phyloP scores from a whole-genome alignment of 768 basidiomycete genomes.

The Pleurotus giganteus region DNA sequence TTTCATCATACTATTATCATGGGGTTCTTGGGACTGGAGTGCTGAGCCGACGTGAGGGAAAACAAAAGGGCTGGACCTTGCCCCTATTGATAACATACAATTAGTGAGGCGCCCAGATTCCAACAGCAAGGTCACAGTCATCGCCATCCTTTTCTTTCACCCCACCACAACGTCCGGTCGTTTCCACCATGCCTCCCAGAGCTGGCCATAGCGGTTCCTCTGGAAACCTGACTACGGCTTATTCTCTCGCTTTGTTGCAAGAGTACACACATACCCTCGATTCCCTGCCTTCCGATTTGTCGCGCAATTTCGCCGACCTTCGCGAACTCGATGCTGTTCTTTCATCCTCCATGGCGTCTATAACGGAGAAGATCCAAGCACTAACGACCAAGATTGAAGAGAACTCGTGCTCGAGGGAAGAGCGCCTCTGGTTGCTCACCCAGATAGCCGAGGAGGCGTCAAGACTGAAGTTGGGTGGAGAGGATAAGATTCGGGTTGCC shows the following conservation, averaged over 20 bases:
- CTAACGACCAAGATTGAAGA: constrained; percentile 79
- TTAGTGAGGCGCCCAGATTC: not conserved
- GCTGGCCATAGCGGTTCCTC: not conserved
- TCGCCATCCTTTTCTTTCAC: not conserved
- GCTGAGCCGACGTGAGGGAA: not conserved
- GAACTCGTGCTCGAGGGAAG: constrained; percentile 54
- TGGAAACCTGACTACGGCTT: constrained; percentile 36
- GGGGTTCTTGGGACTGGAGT: not conserved
- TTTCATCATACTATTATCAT: constrained; percentile 7
- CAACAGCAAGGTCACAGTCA: not conserved
- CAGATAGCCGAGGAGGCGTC: constrained; percentile 95
- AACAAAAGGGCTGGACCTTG: too few species aligned
- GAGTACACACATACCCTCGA: constrained; percentile 93
- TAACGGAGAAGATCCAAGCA: constrained; percentile 74
- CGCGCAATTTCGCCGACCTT: constrained; percentile 91
- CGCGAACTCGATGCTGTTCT: constrained; percentile 98
- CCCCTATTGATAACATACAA: too few species aligned
- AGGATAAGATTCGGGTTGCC: constrained; percentile 97
- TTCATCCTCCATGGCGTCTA: constrained; percentile 78
- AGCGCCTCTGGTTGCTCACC: constrained; percentile 81
- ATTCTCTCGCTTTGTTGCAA: constrained; percentile 67
- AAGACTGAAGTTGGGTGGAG: constrained; percentile 88
- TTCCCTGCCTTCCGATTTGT: constrained; percentile 90
- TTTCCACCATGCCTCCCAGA: not conserved
- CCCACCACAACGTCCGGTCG: not conserved